Evolutionary conservation across 2,329 filamentous ascomycete genomes (phyloP), one percentile per base, ranked within the genome.

Genomic region (Venturiaceae sp.): DNA sequence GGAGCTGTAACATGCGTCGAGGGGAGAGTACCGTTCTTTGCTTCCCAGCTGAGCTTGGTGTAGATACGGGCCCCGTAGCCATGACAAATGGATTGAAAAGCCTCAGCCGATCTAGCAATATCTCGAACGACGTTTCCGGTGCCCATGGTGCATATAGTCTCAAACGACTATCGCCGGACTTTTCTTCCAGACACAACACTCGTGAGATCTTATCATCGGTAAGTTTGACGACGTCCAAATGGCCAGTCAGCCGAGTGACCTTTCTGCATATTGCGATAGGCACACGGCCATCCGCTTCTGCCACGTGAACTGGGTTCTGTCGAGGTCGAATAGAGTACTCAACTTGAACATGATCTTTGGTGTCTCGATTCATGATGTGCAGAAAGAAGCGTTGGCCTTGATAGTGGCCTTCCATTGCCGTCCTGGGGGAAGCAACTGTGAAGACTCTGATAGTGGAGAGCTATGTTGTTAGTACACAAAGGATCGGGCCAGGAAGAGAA

Each of bases 101-200:
- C 60, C 53, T 36, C 2, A 59, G 52, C 16, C 46, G 46, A 28
- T 58, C 50, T n/a, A 53, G 28, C 23, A 32, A 39, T 69, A 63
- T 47, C 65, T 66, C 3, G 63, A 63, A 28, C 68, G 71, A 26
- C 70, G 58, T 53, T 33, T 71, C 70, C 36, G 62, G 67, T 28
- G 70, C 69, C 71, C 71, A 72, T 28, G 70, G 69, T 14, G 71
- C 69, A 30, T 61, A 64, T 14, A 73, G 53, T n/a, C 66, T 66
- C 16, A 73, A 34, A 50, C 62, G 63, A 28, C 64, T 57, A 28
- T 65, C 64, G 5, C 54, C 61, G 26, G 66, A 59, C 6, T 62
- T 56, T 26, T 66, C 65, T 19, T 53, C 63, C 37, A 73, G 63
- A 28, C 65, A 63, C 6, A 66, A 63, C 1, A 72, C 58, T 19